Conservation (phyloP, 345 rosid genomes). For the Dipteronia sinensis region DNA sequence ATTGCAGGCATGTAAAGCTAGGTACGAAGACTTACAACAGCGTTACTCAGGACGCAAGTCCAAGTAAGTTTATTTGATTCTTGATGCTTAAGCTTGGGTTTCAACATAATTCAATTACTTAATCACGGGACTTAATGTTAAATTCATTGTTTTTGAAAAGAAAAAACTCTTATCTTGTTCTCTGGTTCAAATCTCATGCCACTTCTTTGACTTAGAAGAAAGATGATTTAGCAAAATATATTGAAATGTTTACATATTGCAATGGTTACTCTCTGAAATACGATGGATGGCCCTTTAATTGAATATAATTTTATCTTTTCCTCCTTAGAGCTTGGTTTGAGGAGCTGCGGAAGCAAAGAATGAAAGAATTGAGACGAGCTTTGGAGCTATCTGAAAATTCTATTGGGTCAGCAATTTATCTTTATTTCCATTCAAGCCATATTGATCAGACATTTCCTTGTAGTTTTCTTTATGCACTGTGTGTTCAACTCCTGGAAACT, state of each 20-base stretch:
- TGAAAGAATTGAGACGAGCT: conserved; percentile 71
- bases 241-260: conserved; percentile 5
- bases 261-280: no score
- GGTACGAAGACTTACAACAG: conserved; percentile 68
- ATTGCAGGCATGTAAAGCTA: conserved; percentile 73
- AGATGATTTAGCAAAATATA: neutral
- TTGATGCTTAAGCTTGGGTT: neutral
- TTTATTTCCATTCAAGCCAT: neutral
- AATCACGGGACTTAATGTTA: no score
- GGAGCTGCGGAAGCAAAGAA: conserved; percentile 78
- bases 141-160: neutral
- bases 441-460: conserved; percentile 6
- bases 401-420: conserved; percentile 62
- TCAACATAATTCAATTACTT: neutral
- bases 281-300: no score
- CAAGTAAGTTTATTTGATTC: conserved; percentile 48
- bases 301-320: conserved; percentile 16
- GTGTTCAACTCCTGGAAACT: neutral
- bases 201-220: neutral
- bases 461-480: neutral
- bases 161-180: neutral
- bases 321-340: conserved; percentile 71
- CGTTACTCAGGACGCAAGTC: conserved; percentile 73
- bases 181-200: neutral
- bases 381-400: conserved; percentile 70